Percentiles rank a stretch among this genome's conserved stretches.
phyloP scores from a whole-genome alignment of 164 flowering plant species.

The Magnolia sinica region DNA sequence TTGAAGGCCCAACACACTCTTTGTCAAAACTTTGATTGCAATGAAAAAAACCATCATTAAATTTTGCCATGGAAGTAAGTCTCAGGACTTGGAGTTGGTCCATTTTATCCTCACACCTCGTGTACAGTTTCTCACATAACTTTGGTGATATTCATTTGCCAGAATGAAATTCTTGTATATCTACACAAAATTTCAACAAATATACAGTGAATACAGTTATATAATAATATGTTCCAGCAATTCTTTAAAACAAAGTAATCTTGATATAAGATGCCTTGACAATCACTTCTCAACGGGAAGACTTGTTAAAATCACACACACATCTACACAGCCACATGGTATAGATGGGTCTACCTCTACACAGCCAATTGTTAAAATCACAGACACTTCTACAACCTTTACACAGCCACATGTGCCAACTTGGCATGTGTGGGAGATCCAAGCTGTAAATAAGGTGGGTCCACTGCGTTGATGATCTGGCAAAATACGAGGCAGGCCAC shows the following conservation, averaged over 20 bases:
- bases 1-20: constrained; percentile 96
- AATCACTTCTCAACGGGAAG: background rate
- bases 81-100: constrained; percentile 93
- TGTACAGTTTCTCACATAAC: constrained; percentile 85
- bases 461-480: background rate
- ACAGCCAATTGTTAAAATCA: background rate
- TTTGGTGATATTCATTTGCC: constrained; percentile 86
- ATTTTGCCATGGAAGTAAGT: constrained; percentile 98
- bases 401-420: background rate
- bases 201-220: background rate
- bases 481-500: background rate
- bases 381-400: background rate
- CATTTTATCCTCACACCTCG: constrained; percentile 88
- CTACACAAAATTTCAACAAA: constrained; percentile 29
- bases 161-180: constrained; percentile 58
- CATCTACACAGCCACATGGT: background rate
- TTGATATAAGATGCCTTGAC: background rate
- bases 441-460: background rate
- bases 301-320: background rate
- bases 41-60: constrained; percentile 85
- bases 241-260: background rate
- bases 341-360: background rate
- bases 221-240: background rate
- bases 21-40: constrained; percentile 90
- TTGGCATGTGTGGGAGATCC: background rate